These are phyloP conservation scores for Metrosideros polymorpha DNA, from an alignment of 441 rosid genomes.

Conservation along the genomic window DNA sequence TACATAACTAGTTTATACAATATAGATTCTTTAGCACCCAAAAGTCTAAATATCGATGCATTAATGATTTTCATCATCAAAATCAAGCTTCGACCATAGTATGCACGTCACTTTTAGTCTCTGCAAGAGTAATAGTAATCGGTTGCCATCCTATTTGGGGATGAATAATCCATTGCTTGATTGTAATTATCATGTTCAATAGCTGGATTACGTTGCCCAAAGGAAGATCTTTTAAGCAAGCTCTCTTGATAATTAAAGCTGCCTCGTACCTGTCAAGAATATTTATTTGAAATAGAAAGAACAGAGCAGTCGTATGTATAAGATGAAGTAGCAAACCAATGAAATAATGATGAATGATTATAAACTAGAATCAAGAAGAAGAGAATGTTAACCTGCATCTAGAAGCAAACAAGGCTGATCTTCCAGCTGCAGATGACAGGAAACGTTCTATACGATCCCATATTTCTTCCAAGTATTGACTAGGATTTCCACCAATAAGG, in stretches of 20 bases:
- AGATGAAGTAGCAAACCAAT: not conserved
- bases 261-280: constrained; percentile 50
- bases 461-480: constrained; percentile 28
- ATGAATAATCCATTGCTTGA: constrained; percentile 48
- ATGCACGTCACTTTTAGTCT: constrained; percentile 17
- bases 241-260: constrained; percentile 36
- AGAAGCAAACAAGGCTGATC: constrained; percentile 29
- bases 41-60: constrained; percentile 1
- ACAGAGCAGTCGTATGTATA: not conserved
- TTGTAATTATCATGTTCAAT: constrained; percentile 36
- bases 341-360: not conserved
- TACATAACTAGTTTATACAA: not conserved
- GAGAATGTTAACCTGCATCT: constrained; percentile 35
- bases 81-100: constrained; percentile 17
- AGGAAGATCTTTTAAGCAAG: constrained; percentile 37
- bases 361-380: not conserved
- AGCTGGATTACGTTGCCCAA: constrained; percentile 50
- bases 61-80: not conserved
- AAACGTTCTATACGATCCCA: constrained; percentile 47
- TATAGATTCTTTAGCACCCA: not conserved
- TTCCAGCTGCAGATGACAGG: constrained; percentile 37
- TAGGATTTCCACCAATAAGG: constrained; percentile 40
- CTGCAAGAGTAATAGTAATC: constrained; percentile 28
- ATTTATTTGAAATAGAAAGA: not conserved
- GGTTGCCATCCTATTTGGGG: constrained; percentile 63